Evolutionary conservation across 768 basidiomycete genomes (phyloP), one percentile per base, ranked within the genome.

Genomic region (Hirschioporus abietinus): DNA sequence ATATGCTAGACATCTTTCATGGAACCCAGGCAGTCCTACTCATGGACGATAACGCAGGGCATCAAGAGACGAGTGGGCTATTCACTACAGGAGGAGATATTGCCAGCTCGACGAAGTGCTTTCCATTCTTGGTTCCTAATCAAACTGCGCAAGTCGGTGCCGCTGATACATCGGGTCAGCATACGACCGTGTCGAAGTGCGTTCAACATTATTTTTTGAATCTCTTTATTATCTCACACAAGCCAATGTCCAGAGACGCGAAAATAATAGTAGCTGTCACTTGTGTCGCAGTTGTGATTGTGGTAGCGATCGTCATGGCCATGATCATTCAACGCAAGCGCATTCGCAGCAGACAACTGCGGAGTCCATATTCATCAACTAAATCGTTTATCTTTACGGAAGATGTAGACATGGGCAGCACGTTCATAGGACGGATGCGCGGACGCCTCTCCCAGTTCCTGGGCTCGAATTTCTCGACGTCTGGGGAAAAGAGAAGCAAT

Each of bases 201-300:
- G 30, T 34, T 34, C 64, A 60, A 7, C 35, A 74, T 69, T 65
- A 71, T 65, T 30, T 24, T 23, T 42, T 26, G 1, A 57, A 26
- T 35, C n/a, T n/a, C 23, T 59, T 18, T 27, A 57, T 36, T 66
- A 26, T 64, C 7, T 25, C 12, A 65, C n/a, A n/a, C n/a, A 27
- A 17, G 17, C 25, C 18, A 18, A 5, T 61, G 59, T 66, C 1
- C 59, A 88, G 83, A 68, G 74, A 74, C 25, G 76, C 81, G 10
- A 76, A 84, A 64, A 82, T 87, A 63, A 83, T 83, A 7, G 74
- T 81, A 36, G 76, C 80, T 42, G 73, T 80, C 36, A 68, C 68
- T 0, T 70, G 68, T 34, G 82, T 78, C 35, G 79, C 79, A n/a
- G 72, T 79, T 8, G 71, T 84, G 12, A 72, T 76, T n/a, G 42